Evolutionary conservation across 2,329 filamentous ascomycete genomes (phyloP), one percentile per base, ranked within the genome.

Genomic region (Piedraia hortae): DNA sequence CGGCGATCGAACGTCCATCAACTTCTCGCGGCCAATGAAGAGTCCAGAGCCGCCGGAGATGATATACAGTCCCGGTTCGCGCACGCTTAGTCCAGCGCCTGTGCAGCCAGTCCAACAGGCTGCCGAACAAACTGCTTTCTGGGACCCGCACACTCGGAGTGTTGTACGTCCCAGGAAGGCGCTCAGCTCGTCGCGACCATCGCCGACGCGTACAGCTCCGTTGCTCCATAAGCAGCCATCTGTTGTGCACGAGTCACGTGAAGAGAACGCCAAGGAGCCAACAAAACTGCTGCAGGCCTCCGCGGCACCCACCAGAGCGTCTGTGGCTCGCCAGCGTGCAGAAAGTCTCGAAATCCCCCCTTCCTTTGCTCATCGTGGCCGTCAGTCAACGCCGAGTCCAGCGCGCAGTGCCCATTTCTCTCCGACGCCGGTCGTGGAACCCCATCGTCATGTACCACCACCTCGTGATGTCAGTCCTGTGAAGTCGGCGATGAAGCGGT

Each of bases 401-500:
- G 56, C 51, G 12, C 58, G 70, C 15, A 62, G 57, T 14, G 62
- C 71, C 7, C 69, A 62, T 34, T 78, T 78, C 39, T 62, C 62
- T 1, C 38, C 55, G 6, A 51, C 55, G 5, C 50, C 60, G 9
- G 54, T 62, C 15, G 56, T 59, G 4, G 48, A 56, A 12, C 46
- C 54, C 1, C 50, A 68, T 13, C 64, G 54, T 29, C 71, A 80
- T 36, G 56, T 63, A 24, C 73, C 72, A 4, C 65, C 69, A 11
- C 51, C 62, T 14, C 57, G 73, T 21, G 74, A 71, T 4, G 49
- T 71, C 6, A 78, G 72, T 0, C 73, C 73, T 6, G 63, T 64
- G 20, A 82, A 82, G 40, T 77, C 72, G 1, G 72, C 71, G 2
- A 38, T 80, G 29, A 80, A 80, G 39, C 53, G 64, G 22, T 53